Percentiles rank a stretch among this genome's conserved stretches.
phyloP scores from a whole-genome alignment of 2,329 filamentous ascomycete species.

The Fusarium mexicanum region DNA sequence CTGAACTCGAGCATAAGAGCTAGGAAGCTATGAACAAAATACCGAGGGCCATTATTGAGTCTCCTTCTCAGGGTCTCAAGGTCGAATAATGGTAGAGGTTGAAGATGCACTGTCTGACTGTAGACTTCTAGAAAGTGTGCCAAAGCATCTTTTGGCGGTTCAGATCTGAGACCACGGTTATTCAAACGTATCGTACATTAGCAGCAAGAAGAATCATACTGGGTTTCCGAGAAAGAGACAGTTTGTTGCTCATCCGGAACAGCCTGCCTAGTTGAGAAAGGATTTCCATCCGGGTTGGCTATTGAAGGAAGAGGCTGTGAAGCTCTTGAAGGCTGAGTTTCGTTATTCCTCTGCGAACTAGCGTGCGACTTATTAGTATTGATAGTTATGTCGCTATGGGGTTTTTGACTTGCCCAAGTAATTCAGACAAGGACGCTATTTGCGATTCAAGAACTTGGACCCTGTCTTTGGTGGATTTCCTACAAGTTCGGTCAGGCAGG shows the following conservation, averaged over 20 bases:
- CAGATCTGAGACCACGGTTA: fast-evolving
- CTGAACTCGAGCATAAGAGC: not conserved
- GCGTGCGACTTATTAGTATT: fast-evolving
- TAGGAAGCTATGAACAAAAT: not conserved
- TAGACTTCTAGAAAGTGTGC: not conserved
- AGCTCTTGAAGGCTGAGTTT: fast-evolving
- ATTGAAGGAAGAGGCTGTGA: not conserved
- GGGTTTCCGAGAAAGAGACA: not conserved
- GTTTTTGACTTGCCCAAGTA: not conserved
- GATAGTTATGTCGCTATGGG: not conserved
- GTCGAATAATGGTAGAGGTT: conserved; percentile 6
- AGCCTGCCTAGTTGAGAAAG: no score
- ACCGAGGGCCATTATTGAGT: not conserved
- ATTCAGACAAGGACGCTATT: not conserved
- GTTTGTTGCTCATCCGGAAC: not conserved
- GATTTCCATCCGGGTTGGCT: no score
- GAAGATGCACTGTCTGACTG: not conserved
- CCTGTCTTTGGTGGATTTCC: not conserved
- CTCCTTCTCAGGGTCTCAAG: not conserved
- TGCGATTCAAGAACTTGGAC: not conserved
- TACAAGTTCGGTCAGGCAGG: not conserved
- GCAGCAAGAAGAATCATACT: not conserved
- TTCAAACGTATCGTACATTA: fast-evolving
- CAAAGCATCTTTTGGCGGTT: not conserved
- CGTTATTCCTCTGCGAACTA: fast-evolving